Base-by-base conservation (phyloP, 768 basidiomycete genomes). In the Auriculariales sp. region DNA sequence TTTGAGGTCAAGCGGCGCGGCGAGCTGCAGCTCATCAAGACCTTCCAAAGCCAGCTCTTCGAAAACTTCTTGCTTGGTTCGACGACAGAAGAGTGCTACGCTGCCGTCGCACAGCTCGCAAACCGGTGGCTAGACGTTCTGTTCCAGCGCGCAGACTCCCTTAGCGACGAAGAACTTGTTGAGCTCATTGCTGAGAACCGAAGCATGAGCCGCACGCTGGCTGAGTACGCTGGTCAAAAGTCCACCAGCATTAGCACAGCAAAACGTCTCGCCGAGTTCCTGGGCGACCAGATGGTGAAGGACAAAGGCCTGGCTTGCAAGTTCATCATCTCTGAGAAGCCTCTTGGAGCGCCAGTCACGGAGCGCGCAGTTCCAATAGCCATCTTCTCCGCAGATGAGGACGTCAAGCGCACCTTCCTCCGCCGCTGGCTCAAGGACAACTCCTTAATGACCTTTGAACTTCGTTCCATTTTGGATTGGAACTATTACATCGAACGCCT, bases 251-350 rank as follows among this genome's bases (percentile, higher is more conserved):
- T 99, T 68, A 91, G 86, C 56, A 99, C 95, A 1, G 95, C 95
- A 3, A 81, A 77, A 56, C 81, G 95, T 52, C 73, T 99, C 19
- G 92, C 95, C 2, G 95, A 99, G 62, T 98, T 99, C 68, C 67
- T 99, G 50, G 95, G 95, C 28, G 82, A 92, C 61, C 87, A 92
- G 58, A 99, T 99, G 95, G 93, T 98, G 58, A 97, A 97, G 65
- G 95, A 98, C 69, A 99, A 98, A 62, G 95, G 95, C 51, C 79
- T 99, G 15, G 89, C 95, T 7, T 98, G 95, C 74, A 92, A 91
- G 61, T 99, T 99, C 66, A 91, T 99, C 70, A 98, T 99, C 60
- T 98, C 94, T 24, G 84, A 85, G 2, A 87, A 85, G 59, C 95
- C 95, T 2, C 68, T 74, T 14, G 93, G 93, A 2, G 87, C 94